These are phyloP conservation scores for Paecilomyces variotii DNA, from an alignment of 2,329 filamentous ascomycete species.

Conservation along the genomic window DNA sequence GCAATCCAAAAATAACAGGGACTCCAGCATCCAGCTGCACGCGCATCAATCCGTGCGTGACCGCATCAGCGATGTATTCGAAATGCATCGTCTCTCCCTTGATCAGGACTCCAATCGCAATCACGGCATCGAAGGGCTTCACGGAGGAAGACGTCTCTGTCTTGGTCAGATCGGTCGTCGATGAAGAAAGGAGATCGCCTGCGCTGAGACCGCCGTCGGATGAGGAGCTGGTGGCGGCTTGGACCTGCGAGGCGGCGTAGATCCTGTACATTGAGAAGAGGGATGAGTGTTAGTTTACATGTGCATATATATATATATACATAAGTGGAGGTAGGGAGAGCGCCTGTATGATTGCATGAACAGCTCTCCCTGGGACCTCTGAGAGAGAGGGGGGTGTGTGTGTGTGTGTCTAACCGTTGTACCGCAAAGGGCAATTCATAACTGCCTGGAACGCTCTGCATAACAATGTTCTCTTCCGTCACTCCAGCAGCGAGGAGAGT, in stretches of 20 bases:
- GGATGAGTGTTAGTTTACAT: not conserved
- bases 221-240: constrained; percentile 53
- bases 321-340: too few species aligned
- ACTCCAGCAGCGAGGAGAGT: constrained; percentile 74
- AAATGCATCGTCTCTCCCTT: constrained; percentile 99
- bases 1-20: constrained; percentile 82
- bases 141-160: constrained; percentile 28
- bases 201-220: constrained; percentile 33
- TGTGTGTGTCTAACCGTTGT: constrained; percentile 54
- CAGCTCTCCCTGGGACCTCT: not conserved
- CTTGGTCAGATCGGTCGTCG: constrained; percentile 59
- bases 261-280: constrained; percentile 44
- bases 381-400: too few species aligned
- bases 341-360: not conserved
- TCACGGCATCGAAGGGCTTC: constrained; percentile 78
- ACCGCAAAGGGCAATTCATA: constrained; percentile 92
- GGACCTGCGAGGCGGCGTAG: constrained; percentile 78
- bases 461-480: constrained; percentile 75
- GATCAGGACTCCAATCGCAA: constrained; percentile 92
- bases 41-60: constrained; percentile 87
- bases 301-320: not conserved
- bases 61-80: constrained; percentile 91
- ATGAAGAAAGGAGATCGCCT: constrained; percentile 53
- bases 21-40: constrained; percentile 83
- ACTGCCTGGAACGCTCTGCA: constrained; percentile 83